Evolutionary conservation across 305 asterid genomes (phyloP).

Genomic region (Fraxinus greggii): DNA sequence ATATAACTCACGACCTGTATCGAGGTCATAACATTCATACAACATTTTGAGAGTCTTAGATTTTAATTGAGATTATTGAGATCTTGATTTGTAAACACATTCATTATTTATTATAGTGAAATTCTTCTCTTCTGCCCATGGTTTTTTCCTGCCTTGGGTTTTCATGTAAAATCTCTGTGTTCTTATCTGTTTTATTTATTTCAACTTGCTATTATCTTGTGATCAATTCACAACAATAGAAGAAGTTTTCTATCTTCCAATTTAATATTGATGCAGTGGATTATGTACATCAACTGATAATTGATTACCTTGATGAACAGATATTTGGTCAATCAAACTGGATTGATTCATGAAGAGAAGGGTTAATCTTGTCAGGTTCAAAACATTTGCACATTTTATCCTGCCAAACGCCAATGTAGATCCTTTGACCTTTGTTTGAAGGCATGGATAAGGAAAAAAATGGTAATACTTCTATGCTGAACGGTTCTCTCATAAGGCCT

Average conservation of each 20-base stretch:
- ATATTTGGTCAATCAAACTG: constrained; percentile 6
- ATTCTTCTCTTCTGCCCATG: too few relatives aligned
- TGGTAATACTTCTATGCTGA: constrained; percentile 33
- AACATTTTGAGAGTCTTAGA: too few relatives aligned
- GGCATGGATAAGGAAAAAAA: constrained; percentile 17
- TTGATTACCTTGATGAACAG: not conserved
- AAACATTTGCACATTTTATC: constrained; percentile 17
- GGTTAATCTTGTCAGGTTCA: not conserved
- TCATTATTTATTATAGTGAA: too few relatives aligned
- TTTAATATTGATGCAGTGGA: not conserved
- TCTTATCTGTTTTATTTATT: too few relatives aligned
- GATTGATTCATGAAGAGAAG: constrained; percentile 14
- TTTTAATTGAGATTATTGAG: too few relatives aligned
- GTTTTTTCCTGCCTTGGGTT: too few relatives aligned
- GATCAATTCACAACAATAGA: too few relatives aligned
- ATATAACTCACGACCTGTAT: too few relatives aligned
- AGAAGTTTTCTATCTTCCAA: not conserved
- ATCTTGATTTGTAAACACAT: too few relatives aligned
- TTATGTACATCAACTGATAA: not conserved
- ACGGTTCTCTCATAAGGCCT: constrained; percentile 42
- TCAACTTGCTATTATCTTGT: too few relatives aligned
- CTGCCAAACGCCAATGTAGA: not conserved
- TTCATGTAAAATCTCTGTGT: too few relatives aligned
- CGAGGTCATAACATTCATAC: too few relatives aligned
- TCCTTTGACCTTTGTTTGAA: constrained; percentile 8